Conservation (phyloP, 2,329 filamentous ascomycete species). For the Colletotrichum acutatum region DNA sequence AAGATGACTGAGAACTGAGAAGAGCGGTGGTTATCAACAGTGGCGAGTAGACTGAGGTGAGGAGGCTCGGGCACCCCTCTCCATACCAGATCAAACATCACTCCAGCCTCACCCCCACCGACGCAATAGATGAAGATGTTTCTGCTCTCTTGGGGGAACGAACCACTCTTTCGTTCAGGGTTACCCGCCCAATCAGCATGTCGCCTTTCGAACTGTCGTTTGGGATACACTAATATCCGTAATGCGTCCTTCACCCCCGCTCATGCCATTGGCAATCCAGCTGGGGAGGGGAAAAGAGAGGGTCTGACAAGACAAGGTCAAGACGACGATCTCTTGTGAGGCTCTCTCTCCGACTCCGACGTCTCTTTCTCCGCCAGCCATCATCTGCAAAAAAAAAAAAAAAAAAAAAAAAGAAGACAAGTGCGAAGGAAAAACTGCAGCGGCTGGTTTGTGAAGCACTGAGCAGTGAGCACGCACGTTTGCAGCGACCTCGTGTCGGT, state of each 20-base stretch:
- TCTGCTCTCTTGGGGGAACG: neutral
- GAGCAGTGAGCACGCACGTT: neutral
- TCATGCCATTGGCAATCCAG: neutral
- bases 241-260: neutral
- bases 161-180: neutral
- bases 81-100: neutral
- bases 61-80: neutral
- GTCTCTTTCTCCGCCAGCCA: neutral
- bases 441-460: neutral
- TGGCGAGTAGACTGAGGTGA: neutral
- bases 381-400: neutral
- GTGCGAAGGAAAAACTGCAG: neutral
- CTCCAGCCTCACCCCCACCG: neutral
- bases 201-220: neutral
- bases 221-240: conserved; percentile 7
- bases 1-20: too few species aligned
- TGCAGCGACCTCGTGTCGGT: conserved; percentile 24
- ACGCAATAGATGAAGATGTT: conserved; percentile 2
- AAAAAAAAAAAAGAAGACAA: neutral
- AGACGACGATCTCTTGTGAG: neutral
- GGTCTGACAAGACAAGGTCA: neutral
- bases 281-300: neutral
- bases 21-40: neutral
- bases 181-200: neutral
- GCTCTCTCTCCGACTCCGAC: neutral